These are phyloP conservation scores for Pichia sp. DNA, from an alignment of 1,139 yeast genomes.

Conservation along the genomic window DNA sequence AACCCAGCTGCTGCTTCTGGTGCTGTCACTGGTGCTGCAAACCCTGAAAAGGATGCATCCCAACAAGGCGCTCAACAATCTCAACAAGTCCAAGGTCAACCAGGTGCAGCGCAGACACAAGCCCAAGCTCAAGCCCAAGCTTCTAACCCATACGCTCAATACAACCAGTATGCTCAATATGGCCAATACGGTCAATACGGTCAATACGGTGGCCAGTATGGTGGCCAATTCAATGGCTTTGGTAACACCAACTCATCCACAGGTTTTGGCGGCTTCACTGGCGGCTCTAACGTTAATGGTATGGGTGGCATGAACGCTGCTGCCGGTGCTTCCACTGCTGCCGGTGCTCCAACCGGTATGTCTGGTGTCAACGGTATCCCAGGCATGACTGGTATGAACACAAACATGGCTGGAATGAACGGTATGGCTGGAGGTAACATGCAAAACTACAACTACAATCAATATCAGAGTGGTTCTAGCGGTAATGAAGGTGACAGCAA, in stretches of 20 bases:
- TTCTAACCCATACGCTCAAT: conserved; percentile 11
- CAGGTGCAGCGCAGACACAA: conserved; percentile 9
- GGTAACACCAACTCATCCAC: conserved; percentile 4
- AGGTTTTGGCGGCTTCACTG: conserved; percentile 11
- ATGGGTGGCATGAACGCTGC: conserved; percentile 1
- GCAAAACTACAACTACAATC: conserved; percentile 10
- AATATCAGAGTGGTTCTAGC: conserved; percentile 9
- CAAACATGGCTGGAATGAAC: conserved; percentile 1
- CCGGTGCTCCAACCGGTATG: conserved; percentile 5
- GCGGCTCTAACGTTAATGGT: neutral
- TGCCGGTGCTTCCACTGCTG: conserved; percentile 1
- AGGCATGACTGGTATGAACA: conserved; percentile 2
- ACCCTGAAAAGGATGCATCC: conserved; percentile 11
- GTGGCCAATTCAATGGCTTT: conserved; percentile 11
- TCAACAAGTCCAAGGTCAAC: conserved; percentile 1
- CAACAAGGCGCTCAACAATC: conserved; percentile 10
- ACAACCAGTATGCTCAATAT: conserved; percentile 11
- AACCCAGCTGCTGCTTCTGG: conserved; percentile 7
- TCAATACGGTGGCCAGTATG: conserved; percentile 8
- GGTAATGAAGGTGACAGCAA: conserved; percentile 11
- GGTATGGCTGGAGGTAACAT: conserved; percentile 4
- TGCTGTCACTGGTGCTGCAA: conserved; percentile 5
- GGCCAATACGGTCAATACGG: conserved; percentile 11
- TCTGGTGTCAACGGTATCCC: conserved; percentile 4
- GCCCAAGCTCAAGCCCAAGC: conserved; percentile 11